These are phyloP conservation scores for Globisporangium canariense DNA, from an alignment of 352 stramenopile genomes.

Conservation along the genomic window DNA sequence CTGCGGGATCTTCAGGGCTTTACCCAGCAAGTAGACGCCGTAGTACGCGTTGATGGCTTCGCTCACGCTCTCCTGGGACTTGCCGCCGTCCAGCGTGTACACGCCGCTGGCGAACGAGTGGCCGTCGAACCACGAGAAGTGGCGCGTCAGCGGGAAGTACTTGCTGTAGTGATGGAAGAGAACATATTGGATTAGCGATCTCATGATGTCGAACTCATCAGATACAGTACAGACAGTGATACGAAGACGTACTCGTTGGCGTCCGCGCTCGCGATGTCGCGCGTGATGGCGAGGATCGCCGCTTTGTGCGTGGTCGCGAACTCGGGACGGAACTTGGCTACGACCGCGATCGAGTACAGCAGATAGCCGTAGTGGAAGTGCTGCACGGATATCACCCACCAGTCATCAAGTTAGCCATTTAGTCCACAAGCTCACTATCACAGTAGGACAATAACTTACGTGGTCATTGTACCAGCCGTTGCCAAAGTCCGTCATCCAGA, in stretches of 20 bases:
- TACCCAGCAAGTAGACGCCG: slow-evolving; percentile 91
- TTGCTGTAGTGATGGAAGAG: slow-evolving; percentile 25
- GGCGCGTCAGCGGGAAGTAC: slow-evolving; percentile 90
- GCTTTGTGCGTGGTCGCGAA: slow-evolving; percentile 74
- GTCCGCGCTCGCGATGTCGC: slow-evolving; percentile 71
- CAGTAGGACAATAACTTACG: slow-evolving; percentile 38
- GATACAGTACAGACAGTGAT: slow-evolving; percentile 7
- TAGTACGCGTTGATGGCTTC: slow-evolving; percentile 98
- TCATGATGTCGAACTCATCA: not conserved
- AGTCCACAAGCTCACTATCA: not conserved
- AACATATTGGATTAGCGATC: slow-evolving; percentile 7
- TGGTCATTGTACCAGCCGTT: slow-evolving; percentile 91
- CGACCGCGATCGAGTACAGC: slow-evolving; percentile 79
- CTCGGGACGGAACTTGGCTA: slow-evolving; percentile 68
- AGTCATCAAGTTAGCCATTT: not conserved
- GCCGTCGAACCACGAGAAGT: slow-evolving; percentile 97
- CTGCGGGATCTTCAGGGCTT: slow-evolving; percentile 59
- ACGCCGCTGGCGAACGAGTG: slow-evolving; percentile 96
- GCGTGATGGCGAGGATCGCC: slow-evolving; percentile 68
- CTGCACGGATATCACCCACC: slow-evolving; percentile 32
- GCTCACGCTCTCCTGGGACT: slow-evolving; percentile 95
- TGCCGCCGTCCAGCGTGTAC: slow-evolving; percentile 93
- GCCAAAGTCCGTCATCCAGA: slow-evolving; percentile 91
- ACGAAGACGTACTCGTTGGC: slow-evolving; percentile 52
- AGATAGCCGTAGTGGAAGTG: slow-evolving; percentile 98